These are phyloP conservation scores for Musa acuminata DNA, from an alignment of 176 grass and related monocot genomes.

Conservation along the genomic window DNA sequence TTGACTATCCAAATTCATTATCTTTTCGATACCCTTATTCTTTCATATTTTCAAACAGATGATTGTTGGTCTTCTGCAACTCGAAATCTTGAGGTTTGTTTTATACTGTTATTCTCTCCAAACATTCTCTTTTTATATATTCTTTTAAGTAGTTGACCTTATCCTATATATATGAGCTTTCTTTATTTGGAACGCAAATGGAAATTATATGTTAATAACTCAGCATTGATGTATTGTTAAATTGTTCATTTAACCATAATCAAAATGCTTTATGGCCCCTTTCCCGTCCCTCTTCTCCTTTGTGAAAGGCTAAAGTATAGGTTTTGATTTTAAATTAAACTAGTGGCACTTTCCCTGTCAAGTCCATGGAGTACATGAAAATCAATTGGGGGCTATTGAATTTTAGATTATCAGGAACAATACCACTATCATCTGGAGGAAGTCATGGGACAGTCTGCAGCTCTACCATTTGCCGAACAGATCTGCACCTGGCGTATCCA, in stretches of 20 bases:
- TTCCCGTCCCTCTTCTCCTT: too few species aligned
- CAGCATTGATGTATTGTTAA: neutral
- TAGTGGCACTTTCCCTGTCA: too few species aligned
- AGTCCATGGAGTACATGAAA: too few species aligned
- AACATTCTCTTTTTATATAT: neutral
- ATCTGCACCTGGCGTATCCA: neutral
- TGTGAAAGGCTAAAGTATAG: too few species aligned
- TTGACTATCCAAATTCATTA: neutral
- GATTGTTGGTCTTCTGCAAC: slow-evolving; percentile 74
- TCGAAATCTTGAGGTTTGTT: slow-evolving; percentile 52
- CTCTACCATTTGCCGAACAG: neutral
- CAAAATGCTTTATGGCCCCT: too few species aligned
- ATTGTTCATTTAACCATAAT: too few species aligned
- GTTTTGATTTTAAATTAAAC: too few species aligned
- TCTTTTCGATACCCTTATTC: neutral
- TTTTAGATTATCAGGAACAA: too few species aligned
- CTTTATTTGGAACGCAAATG: neutral
- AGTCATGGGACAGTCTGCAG: too few species aligned
- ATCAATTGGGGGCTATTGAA: too few species aligned
- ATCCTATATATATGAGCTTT: neutral
- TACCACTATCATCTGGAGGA: too few species aligned
- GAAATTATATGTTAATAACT: neutral
- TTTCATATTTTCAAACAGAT: slow-evolving; percentile 35
- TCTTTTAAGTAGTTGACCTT: neutral
- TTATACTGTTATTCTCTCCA: neutral